These are phyloP conservation scores for Plasmodium billcollinsi DNA, from an alignment of 169 alveolate genomes.

Conservation along the genomic window DNA sequence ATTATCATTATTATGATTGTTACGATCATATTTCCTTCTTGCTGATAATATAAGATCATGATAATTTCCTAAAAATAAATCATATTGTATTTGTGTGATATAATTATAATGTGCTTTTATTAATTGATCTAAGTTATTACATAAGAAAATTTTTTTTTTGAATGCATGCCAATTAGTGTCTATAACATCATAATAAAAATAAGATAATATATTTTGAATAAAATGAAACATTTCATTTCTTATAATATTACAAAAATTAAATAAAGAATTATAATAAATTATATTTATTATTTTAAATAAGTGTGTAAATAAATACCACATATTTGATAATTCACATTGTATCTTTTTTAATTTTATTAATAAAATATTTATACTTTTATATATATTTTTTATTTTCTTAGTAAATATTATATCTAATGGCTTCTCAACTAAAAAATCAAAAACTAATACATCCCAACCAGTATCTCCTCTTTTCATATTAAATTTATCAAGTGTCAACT, in stretches of 20 bases:
- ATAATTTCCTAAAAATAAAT: conserved; percentile 44
- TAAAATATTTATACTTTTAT: conserved; percentile 49
- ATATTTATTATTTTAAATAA: conserved; percentile 61
- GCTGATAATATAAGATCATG: background rate
- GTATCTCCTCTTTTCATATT: conserved; percentile 54
- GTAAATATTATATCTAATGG: conserved; percentile 69
- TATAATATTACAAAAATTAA: conserved; percentile 48
- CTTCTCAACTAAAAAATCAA: conserved; percentile 46
- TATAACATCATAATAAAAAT: conserved; percentile 63
- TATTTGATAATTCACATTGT: conserved; percentile 48
- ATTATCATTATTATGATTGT: background rate
- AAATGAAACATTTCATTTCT: conserved; percentile 76
- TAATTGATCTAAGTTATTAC: conserved; percentile 38
- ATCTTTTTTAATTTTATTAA: conserved; percentile 62
- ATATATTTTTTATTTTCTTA: conserved; percentile 36
- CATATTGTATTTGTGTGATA: conserved; percentile 49
- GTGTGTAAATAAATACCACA: conserved; percentile 74
- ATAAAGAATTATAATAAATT: conserved; percentile 47
- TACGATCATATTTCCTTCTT: too few species aligned
- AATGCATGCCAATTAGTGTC: conserved; percentile 68
- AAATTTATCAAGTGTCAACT: conserved; percentile 32
- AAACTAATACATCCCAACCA: conserved; percentile 70
- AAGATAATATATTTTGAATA: conserved; percentile 52
- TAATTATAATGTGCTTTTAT: conserved; percentile 56
- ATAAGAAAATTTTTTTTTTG: conserved; percentile 17